Evolutionary conservation across 306 rosid genomes (phyloP).

Genomic region (Lathyrus tuberosus): DNA sequence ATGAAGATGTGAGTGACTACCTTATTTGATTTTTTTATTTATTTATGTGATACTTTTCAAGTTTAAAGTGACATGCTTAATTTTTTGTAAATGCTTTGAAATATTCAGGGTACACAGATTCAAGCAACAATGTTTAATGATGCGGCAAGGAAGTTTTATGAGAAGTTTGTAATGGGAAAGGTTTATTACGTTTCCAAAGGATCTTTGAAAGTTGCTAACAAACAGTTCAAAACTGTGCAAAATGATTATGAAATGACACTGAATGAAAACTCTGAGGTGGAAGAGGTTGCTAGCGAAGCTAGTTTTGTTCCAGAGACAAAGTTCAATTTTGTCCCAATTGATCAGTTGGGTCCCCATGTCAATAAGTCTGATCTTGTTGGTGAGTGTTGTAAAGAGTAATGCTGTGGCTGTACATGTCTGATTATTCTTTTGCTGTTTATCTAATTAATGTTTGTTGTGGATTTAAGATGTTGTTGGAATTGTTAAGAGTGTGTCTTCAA

Average conservation of each 20-base stretch:
- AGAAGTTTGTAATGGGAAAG: conserved; percentile 78
- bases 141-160: conserved; percentile 84
- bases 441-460: not conserved
- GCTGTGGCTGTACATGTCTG: not conserved
- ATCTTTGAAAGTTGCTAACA: conserved; percentile 79
- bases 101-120: conserved; percentile 83
- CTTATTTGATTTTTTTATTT: not conserved
- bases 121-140: conserved; percentile 98
- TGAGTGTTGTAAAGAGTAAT: conserved; percentile 39
- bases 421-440: too few relatives aligned
- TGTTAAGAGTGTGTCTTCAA: conserved; percentile 80
- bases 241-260: conserved; percentile 94
- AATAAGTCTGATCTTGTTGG: conserved; percentile 79
- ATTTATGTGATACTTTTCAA: not conserved
- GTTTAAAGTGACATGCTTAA: not conserved
- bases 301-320: conserved; percentile 77
- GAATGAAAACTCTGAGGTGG: conserved; percentile 90
- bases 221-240: conserved; percentile 81
- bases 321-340: conserved; percentile 78
- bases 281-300: conserved; percentile 71
- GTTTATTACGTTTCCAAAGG: conserved; percentile 91
- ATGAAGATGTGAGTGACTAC: conserved; percentile 73
- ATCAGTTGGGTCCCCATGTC: conserved; percentile 82
- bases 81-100: not conserved
- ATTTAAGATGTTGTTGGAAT: conserved; percentile 84